A percentile compares a stretch with the other conserved stretches of the same genome.
Conservation (phyloP, 306 rosid species). For the Castanospermum australe region DNA sequence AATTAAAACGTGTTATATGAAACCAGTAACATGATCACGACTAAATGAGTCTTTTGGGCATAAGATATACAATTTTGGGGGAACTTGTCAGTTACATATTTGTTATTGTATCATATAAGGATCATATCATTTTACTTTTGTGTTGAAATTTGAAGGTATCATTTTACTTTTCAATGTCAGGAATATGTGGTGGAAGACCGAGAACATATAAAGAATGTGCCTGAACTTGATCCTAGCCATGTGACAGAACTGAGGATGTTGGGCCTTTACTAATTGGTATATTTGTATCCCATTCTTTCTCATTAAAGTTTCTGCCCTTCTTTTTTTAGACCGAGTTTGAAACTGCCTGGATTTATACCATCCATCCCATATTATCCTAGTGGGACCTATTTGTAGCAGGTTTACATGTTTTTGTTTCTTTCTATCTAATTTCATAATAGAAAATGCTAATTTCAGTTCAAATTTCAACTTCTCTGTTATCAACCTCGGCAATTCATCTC, state of each 20-base stretch:
- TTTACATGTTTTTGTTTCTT: neutral
- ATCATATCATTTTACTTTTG: slow-evolving; percentile 5
- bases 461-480: slow-evolving; percentile 9
- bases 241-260: slow-evolving; percentile 91
- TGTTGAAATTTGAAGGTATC: neutral
- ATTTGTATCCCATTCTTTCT: slow-evolving; percentile 10
- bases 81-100: neutral
- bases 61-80: slow-evolving; percentile 24
- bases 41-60: slow-evolving; percentile 13
- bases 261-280: slow-evolving; percentile 79
- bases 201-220: slow-evolving; percentile 48
- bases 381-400: neutral
- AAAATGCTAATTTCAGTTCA: neutral
- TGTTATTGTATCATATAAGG: slow-evolving; percentile 1
- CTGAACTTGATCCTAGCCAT: slow-evolving; percentile 91
- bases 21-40: slow-evolving; percentile 17
- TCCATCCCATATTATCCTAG: neutral
- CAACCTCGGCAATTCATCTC: slow-evolving; percentile 1
- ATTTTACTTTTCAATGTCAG: slow-evolving; percentile 38
- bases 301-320: slow-evolving; percentile 3
- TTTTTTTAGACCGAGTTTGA: neutral
- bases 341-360: neutral
- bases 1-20: slow-evolving; percentile 1
- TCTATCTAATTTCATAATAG: neutral
- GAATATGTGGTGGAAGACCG: slow-evolving; percentile 89